Base-by-base conservation (phyloP, 306 rosid species). In the Aeschynomene evenia region DNA sequence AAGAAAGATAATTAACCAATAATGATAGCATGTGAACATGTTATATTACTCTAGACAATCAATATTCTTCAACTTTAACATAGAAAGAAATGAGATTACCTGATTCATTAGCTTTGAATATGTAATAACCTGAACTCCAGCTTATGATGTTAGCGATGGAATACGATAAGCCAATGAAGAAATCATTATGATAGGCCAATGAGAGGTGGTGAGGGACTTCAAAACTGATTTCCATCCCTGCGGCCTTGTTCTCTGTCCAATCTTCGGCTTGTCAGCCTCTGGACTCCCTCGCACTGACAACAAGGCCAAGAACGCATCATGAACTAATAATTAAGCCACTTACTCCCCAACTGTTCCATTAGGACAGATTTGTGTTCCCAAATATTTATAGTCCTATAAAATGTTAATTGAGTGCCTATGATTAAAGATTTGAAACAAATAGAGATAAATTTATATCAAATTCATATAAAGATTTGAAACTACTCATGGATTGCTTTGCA, bases 281-380 rank as follows among this genome's bases (percentile, higher is more conserved):
- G n/a, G n/a, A n/a, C n/a, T n/a, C n/a, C n/a, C n/a, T n/a, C n/a
- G n/a, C n/a, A n/a, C n/a, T n/a, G n/a, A n/a, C n/a, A 71, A 43
- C 4, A 53, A 70, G 26, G 13, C 34, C 19, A 57, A 24, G 20
- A 75, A 50, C 48, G 57, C n/a, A 39, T 60, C 63, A 52, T 64
- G 36, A 53, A 60, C 9, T 24, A 40, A 74, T 69, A 75, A 57
- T 24, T 59, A 72, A 78, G 72, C 29, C 36, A 81, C 97, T 79
- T 80, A 94, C 99, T 94, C 96, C 71, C 99, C 97, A 80, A 91
- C 92, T 4, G 97, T 85, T 77, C 99, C 99, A 78, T 94, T 96
- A 19, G 75, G 84, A 1, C 96, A 91, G 68, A 87, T 59, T 24
- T 97, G 90, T 53, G 97, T 91, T 84, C 96, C 99, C 40, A 94